phyloP scores from a whole-genome alignment of 148 eudicot species.

The Chenopodium album region DNA sequence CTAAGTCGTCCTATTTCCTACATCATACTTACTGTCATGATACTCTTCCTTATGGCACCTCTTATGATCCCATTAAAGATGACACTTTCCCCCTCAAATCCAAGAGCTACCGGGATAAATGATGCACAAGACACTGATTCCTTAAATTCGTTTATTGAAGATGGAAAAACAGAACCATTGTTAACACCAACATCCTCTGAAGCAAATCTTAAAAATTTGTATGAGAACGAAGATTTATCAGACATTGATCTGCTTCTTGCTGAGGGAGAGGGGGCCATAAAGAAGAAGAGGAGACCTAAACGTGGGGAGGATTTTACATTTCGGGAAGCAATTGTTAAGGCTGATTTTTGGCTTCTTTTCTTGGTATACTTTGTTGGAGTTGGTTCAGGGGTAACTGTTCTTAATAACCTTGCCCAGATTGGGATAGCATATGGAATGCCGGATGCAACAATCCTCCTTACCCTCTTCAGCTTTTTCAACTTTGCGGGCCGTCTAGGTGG shows the following conservation, averaged over 20 bases:
- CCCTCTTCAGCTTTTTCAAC: slow-evolving; percentile 78
- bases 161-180: slow-evolving; percentile 47
- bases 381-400: slow-evolving; percentile 89
- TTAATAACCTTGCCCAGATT: slow-evolving; percentile 91
- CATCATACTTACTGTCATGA: slow-evolving; percentile 50
- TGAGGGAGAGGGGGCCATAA: slow-evolving; percentile 85
- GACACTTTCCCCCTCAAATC: slow-evolving; percentile 57
- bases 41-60: slow-evolving; percentile 76
- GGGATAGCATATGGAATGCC: slow-evolving; percentile 71
- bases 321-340: slow-evolving; percentile 74
- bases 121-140: slow-evolving; percentile 29
- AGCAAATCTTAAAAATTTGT: slow-evolving; percentile 38
- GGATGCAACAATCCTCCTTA: slow-evolving; percentile 62
- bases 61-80: slow-evolving; percentile 78
- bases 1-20: slow-evolving; percentile 42
- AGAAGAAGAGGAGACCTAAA: slow-evolving; percentile 70
- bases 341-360: slow-evolving; percentile 95
- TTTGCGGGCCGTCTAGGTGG: slow-evolving; percentile 85
- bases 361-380: slow-evolving; percentile 83
- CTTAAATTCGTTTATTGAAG: slow-evolving; percentile 29
- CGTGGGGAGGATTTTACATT: slow-evolving; percentile 88
- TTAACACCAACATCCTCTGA: slow-evolving; percentile 47
- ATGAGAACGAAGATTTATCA: slow-evolving; percentile 47
- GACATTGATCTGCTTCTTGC: slow-evolving; percentile 72
- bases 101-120: slow-evolving; percentile 14